Base-by-base conservation (phyloP, 345 rosid species). In the Eutrema yunnanense region DNA sequence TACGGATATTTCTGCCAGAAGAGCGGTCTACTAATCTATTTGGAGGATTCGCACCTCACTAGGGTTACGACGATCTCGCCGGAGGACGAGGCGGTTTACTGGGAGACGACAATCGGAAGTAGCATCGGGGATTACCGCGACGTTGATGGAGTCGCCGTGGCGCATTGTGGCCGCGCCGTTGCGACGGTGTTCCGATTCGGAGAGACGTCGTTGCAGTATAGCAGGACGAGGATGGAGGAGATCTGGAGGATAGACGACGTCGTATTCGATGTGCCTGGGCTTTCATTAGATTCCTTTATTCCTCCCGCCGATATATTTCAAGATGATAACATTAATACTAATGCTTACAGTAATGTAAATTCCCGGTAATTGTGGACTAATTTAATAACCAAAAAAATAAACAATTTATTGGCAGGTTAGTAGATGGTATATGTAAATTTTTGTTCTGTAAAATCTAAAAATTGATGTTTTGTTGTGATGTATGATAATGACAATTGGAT, bases 1-100 rank as follows among this genome's bases (percentile, higher is more conserved):
- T 92, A 91, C 54, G 99, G 99, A n/a, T 95, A 95, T 60, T 95
- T 95, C 74, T 84, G 89, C 82, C 99, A 95, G 46, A 95, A 83
- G 78, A 95, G 90, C 67, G 99, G 99, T 11, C 79, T 94, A 3
- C 73, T 94, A 4, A 77, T 94, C 19, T 92, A 94, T 76, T 22
- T 91, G 30, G 99, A 94, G 64, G 99, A 94, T 74, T 94, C 99
- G 0, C 96, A 94, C 53, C 86, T 94, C 33, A 89, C 92, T 3
- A 81, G 99, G 22, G 98, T 90, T 1, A 83, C 67, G 12, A 82
- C 87, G n/a, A 86, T 81, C 6, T 81, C 88, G 30, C 84, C 85
- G 11, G 86, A 82, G 5, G 84, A 87, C 19, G 88, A 82, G 26
- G 74, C 81, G 2, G 83, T 91, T 42, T 93, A 90, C 63, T 93